Conservation (phyloP, 768 basidiomycete species). For the Tricholoma sp. region DNA sequence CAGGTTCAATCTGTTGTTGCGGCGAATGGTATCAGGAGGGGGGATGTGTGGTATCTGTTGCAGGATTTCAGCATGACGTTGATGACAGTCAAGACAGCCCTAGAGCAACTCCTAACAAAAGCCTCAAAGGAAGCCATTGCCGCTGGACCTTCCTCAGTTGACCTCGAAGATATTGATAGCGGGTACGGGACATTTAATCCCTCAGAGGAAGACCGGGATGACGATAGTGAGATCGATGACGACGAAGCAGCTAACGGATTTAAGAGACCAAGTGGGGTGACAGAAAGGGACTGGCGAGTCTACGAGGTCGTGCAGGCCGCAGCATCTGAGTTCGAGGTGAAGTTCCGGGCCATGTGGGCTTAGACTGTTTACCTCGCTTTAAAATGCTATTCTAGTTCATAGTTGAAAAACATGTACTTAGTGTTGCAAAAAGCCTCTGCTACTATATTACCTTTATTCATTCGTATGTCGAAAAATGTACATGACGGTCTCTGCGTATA, state of each 20-base stretch:
- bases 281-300: conserved; percentile 49
- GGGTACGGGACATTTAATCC: conserved; percentile 19
- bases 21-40: conserved; percentile 55
- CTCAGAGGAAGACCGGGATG: conserved; percentile 9
- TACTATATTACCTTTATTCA: too few species aligned
- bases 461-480: too few species aligned
- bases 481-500: too few species aligned
- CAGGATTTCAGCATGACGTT: conserved; percentile 54
- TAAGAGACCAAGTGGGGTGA: conserved; percentile 33
- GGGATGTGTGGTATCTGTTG: conserved; percentile 62
- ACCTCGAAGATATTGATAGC: conserved; percentile 19
- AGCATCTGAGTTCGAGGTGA: conserved; percentile 47
- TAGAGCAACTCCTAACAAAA: conserved; percentile 42
- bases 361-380: not conserved
- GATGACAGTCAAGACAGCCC: conserved; percentile 39
- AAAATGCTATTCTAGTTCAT: not conserved
- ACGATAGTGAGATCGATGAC: conserved; percentile 17
- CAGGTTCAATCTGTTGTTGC: conserved; percentile 40
- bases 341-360: conserved; percentile 66
- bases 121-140: conserved; percentile 9
- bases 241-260: conserved; percentile 11
- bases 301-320: conserved; percentile 43
- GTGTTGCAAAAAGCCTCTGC: too few species aligned
- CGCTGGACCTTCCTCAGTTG: conserved; percentile 8
- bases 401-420: too few species aligned